These are phyloP conservation scores for Cyclotella distinguenda DNA, from an alignment of 108 stramenopile species.

Conservation along the genomic window DNA sequence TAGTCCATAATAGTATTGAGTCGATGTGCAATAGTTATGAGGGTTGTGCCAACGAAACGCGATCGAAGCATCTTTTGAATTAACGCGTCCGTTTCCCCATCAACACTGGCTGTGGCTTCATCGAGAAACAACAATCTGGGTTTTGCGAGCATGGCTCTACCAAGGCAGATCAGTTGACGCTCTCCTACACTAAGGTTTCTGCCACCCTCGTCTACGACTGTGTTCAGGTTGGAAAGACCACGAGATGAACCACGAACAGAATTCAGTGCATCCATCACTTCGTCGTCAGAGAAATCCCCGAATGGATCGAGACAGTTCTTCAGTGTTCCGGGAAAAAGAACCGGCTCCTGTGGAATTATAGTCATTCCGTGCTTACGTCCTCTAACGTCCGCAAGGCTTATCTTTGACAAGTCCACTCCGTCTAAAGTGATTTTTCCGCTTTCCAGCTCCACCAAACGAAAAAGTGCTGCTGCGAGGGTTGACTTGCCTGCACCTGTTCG, in stretches of 20 bases:
- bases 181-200: slow-evolving; percentile 88
- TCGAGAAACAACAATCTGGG: slow-evolving; percentile 77
- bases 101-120: slow-evolving; percentile 68
- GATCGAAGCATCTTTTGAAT: slow-evolving; percentile 87
- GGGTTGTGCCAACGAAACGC: slow-evolving; percentile 75
- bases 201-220: slow-evolving; percentile 85
- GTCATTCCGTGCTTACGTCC: slow-evolving; percentile 66
- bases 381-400: slow-evolving; percentile 75
- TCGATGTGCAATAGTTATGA: slow-evolving; percentile 92
- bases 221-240: slow-evolving; percentile 20
- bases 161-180: slow-evolving; percentile 90
- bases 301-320: slow-evolving; percentile 93
- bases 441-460: slow-evolving; percentile 83
- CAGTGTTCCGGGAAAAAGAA: slow-evolving; percentile 88
- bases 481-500: slow-evolving; percentile 75
- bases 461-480: slow-evolving; percentile 72
- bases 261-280: slow-evolving; percentile 73
- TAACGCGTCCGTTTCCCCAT: slow-evolving; percentile 78
- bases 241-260: slow-evolving; percentile 41
- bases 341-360: slow-evolving; percentile 97
- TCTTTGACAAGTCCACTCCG: slow-evolving; percentile 70
- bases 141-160: slow-evolving; percentile 75
- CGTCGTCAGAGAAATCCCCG: slow-evolving; percentile 59
- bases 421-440: slow-evolving; percentile 78
- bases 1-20: slow-evolving; percentile 95